phyloP scores from a whole-genome alignment of 345 rosid genomes.

The Lenwebbia sp. region DNA sequence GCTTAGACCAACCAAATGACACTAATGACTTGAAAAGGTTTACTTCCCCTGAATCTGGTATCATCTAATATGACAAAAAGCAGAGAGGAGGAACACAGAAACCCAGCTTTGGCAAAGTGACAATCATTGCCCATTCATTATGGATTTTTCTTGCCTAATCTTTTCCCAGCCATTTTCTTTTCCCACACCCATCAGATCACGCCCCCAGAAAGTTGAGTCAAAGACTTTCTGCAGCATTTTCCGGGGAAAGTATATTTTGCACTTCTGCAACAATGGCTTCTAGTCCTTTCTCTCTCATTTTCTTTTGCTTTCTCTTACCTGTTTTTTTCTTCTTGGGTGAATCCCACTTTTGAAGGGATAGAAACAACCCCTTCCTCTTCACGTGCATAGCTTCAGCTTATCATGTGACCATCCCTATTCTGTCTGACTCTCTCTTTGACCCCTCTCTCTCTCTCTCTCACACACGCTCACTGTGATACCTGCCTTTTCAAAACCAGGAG shows the following conservation, averaged over 20 bases:
- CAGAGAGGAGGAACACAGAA: background rate
- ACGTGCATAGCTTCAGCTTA: slow-evolving; percentile 20
- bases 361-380: background rate
- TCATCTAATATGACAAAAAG: background rate
- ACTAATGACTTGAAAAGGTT: background rate
- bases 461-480: background rate
- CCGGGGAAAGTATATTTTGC: background rate
- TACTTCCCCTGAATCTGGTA: background rate
- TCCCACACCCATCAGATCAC: background rate
- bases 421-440: background rate
- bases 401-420: slow-evolving; percentile 15
- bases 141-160: background rate
- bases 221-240: background rate
- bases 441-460: background rate
- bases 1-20: background rate
- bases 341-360: background rate
- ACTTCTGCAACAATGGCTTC: background rate
- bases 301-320: background rate
- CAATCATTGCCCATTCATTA: background rate
- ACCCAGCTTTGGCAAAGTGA: background rate
- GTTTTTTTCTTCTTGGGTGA: background rate
- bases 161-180: background rate
- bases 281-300: background rate
- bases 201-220: background rate
- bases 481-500: background rate